These are phyloP conservation scores for Xylaria sp. DNA, from an alignment of 2,329 filamentous ascomycete genomes.

Conservation along the genomic window DNA sequence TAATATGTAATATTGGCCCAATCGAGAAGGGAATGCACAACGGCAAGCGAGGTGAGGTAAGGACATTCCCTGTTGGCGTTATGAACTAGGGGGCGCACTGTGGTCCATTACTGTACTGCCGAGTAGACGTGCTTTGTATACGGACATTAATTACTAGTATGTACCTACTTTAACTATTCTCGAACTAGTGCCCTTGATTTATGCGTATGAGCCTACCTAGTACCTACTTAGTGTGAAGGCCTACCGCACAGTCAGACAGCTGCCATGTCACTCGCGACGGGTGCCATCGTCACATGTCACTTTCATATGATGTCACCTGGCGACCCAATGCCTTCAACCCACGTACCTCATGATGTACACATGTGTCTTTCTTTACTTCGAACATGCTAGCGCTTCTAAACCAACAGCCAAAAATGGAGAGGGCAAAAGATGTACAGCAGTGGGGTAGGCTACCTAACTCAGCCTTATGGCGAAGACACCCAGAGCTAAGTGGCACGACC, in stretches of 20 bases:
- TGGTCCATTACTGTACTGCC: slow-evolving; percentile 22
- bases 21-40: slow-evolving; percentile 19
- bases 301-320: slow-evolving; percentile 28
- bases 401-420: too few species aligned
- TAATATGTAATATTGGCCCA: slow-evolving; percentile 14
- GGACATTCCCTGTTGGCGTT: slow-evolving; percentile 24
- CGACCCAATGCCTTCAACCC: slow-evolving; percentile 18
- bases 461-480: too few species aligned
- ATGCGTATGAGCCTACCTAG: too few species aligned
- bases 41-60: slow-evolving; percentile 33
- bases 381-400: not conserved
- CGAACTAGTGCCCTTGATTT: not conserved
- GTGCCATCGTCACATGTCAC: slow-evolving; percentile 27
- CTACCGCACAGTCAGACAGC: slow-evolving; percentile 10
- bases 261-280: slow-evolving; percentile 22
- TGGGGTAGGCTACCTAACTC: too few species aligned
- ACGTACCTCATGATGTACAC: slow-evolving; percentile 21
- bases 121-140: too few species aligned
- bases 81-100: slow-evolving; percentile 13
- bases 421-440: too few species aligned
- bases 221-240: not conserved
- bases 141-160: too few species aligned
- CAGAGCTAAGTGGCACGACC: not conserved
- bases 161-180: not conserved
- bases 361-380: slow-evolving; percentile 13